phyloP scores from a whole-genome alignment of 345 rosid species.

The Linum tenue region DNA sequence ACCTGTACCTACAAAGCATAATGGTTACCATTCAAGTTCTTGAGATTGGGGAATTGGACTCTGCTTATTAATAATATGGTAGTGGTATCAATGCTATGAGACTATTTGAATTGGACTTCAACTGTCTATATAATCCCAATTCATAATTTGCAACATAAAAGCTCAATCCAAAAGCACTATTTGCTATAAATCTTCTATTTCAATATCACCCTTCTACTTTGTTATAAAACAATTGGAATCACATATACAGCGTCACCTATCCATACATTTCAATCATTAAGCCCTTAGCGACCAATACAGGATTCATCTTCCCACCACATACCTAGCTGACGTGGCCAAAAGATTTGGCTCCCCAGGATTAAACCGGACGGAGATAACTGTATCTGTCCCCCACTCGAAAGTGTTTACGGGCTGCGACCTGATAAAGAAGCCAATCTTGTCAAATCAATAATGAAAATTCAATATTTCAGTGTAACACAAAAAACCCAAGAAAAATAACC shows the following conservation, averaged over 20 bases:
- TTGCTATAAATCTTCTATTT: too few relatives aligned
- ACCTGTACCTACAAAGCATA: neutral
- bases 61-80: neutral
- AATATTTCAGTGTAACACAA: neutral
- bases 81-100: neutral
- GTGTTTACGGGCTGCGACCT: conserved; percentile 90
- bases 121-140: neutral
- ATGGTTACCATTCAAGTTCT: neutral
- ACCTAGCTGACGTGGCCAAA: conserved; percentile 81
- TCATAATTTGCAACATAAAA: neutral
- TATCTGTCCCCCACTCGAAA: conserved; percentile 79
- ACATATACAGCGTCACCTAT: neutral
- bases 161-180: neutral
- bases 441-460: conserved; percentile 1
- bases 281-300: neutral
- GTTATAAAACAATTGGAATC: neutral
- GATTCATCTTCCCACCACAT: neutral
- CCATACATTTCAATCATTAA: neutral
- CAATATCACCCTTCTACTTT: neutral
- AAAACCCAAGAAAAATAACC: conserved; percentile 32
- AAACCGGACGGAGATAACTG: conserved; percentile 78
- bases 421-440: conserved; percentile 12
- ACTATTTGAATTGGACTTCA: neutral
- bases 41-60: neutral
- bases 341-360: conserved; percentile 88